These are phyloP conservation scores for Colletotrichum sp. DNA, from an alignment of 2,329 filamentous ascomycete species.

Conservation along the genomic window DNA sequence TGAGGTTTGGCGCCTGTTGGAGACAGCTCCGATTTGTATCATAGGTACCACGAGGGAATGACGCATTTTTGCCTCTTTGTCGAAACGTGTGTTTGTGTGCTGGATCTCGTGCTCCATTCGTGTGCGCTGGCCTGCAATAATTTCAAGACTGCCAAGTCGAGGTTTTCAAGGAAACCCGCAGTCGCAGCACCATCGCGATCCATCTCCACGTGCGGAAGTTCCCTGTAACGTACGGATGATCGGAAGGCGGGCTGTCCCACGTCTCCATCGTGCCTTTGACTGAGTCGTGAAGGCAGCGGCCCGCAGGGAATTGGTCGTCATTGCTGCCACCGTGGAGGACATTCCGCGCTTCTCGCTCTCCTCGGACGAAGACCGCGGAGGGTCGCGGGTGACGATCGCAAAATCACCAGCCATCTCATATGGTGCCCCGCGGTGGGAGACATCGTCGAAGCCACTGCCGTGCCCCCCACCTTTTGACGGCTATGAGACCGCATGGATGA, in stretches of 20 bases:
- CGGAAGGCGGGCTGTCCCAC: background rate
- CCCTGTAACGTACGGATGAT: slow-evolving; percentile 8
- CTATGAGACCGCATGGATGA: slow-evolving; percentile 5
- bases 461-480: slow-evolving; percentile 5
- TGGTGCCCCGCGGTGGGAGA: background rate
- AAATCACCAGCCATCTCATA: background rate
- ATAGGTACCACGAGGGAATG: slow-evolving; percentile 17
- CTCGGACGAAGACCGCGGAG: background rate
- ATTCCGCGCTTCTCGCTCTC: slow-evolving; percentile 1
- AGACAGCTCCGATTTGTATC: slow-evolving; percentile 6
- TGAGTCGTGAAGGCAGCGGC: slow-evolving; percentile 1
- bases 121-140: background rate
- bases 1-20: background rate
- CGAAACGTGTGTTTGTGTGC: background rate
- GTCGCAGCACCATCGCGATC: background rate
- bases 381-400: background rate
- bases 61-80: slow-evolving; percentile 6
- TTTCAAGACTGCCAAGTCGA: background rate
- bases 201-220: background rate
- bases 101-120: background rate
- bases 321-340: background rate
- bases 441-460: slow-evolving; percentile 2
- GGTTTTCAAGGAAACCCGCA: background rate
- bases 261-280: background rate
- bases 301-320: background rate